These are phyloP conservation scores for Dichotomocladium elegans DNA, from an alignment of 371 early-diverging fungal species.

Conservation along the genomic window DNA sequence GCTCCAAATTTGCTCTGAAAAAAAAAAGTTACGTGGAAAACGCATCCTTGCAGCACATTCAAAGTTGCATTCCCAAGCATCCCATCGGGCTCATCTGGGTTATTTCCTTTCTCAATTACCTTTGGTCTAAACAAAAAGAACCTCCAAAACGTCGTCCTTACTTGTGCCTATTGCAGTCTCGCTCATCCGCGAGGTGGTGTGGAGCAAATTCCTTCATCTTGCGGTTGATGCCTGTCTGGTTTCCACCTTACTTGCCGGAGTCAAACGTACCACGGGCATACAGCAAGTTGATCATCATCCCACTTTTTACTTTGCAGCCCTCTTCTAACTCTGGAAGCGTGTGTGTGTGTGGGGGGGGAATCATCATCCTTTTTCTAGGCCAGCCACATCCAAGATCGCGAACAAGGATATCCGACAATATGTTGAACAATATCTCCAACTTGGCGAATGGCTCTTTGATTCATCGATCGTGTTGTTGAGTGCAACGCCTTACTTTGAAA, in stretches of 20 bases:
- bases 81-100: no score
- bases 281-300: conserved; percentile 40
- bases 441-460: conserved; percentile 70
- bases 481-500: conserved; percentile 57
- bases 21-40: no score
- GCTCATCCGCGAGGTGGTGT: conserved; percentile 14
- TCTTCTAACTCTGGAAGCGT: background rate
- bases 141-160: conserved; percentile 12
- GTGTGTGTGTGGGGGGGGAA: background rate
- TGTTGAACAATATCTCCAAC: conserved; percentile 56
- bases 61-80: no score
- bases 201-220: conserved; percentile 61
- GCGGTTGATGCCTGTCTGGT: conserved; percentile 69
- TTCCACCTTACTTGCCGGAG: conserved; percentile 73
- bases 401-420: conserved; percentile 48
- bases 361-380: conserved; percentile 21
- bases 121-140: no score
- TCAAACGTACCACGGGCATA: conserved; percentile 66
- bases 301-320: background rate
- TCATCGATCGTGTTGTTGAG: conserved; percentile 52
- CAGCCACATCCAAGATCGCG: conserved; percentile 55
- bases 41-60: no score
- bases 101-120: no score
- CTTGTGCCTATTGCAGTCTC: conserved; percentile 18
- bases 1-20: no score